Conservation (phyloP, 306 rosid genomes). For the Prunus mira region DNA sequence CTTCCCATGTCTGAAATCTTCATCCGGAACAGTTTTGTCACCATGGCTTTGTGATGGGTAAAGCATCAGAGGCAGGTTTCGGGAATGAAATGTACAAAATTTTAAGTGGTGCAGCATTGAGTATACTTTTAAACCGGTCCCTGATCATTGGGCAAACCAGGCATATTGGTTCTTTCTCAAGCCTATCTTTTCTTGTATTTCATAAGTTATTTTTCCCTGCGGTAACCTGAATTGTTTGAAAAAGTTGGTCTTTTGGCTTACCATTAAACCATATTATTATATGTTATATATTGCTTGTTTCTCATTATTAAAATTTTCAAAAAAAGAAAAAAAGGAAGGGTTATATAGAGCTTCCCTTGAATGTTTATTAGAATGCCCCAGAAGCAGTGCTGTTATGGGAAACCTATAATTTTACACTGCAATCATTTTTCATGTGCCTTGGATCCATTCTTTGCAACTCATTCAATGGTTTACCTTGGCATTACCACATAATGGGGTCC, state of each 20-base stretch:
- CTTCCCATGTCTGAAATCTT: constrained; percentile 60
- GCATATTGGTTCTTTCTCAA: constrained; percentile 96
- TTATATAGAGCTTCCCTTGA: not conserved
- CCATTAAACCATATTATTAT: not conserved
- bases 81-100: constrained; percentile 99
- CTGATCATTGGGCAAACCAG: constrained; percentile 99
- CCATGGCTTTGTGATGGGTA: constrained; percentile 88
- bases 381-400: not conserved
- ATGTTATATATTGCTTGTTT: too few species aligned
- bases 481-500: not conserved
- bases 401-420: not conserved
- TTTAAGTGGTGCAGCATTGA: constrained; percentile 75
- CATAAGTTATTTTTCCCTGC: not conserved
- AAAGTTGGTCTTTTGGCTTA: not conserved
- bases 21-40: constrained; percentile 77
- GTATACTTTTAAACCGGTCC: constrained; percentile 92
- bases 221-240: not conserved
- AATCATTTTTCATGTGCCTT: not conserved
- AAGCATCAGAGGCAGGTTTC: constrained; percentile 91
- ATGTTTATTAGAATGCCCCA: not conserved
- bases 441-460: not conserved
- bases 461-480: not conserved
- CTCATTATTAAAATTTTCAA: too few species aligned
- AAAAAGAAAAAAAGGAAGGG: too few species aligned
- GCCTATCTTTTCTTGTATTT: constrained; percentile 60